These are phyloP conservation scores for Gossypium bickii DNA, from an alignment of 345 rosid genomes.

Conservation along the genomic window DNA sequence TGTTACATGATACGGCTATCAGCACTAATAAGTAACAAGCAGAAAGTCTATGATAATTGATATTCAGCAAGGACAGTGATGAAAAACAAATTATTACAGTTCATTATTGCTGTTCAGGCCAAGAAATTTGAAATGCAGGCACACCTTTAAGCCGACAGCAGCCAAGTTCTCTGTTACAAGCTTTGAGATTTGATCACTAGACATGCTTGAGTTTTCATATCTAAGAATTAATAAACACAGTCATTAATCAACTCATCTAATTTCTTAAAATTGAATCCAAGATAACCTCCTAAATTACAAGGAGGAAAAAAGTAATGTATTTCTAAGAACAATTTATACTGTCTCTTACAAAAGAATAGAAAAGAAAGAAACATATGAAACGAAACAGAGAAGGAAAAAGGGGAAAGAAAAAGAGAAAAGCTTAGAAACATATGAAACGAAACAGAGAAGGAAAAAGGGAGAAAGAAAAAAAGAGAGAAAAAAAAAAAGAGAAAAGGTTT, in stretches of 20 bases:
- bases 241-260: constrained; percentile 18
- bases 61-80: neutral
- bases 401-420: too few relatives aligned
- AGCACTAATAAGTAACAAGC: neutral
- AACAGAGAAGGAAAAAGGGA: too few relatives aligned
- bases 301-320: neutral
- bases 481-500: too few relatives aligned
- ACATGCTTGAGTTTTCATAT: constrained; percentile 75
- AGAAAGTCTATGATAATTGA: neutral
- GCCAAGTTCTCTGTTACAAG: constrained; percentile 87
- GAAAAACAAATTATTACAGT: neutral
- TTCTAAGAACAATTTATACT: constrained; percentile 17
- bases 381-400: too few relatives aligned
- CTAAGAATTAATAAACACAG: constrained; percentile 30
- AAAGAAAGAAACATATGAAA: too few relatives aligned
- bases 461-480: too few relatives aligned
- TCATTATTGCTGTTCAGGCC: neutral
- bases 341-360: constrained; percentile 60
- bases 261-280: constrained; percentile 4
- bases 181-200: constrained; percentile 65
- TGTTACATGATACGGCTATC: neutral
- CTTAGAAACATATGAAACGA: too few relatives aligned
- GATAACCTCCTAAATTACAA: neutral
- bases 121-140: constrained; percentile 9
- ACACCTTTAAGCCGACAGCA: constrained; percentile 89